These are phyloP conservation scores for Drechslerella coelobrocha DNA, from an alignment of 2,329 filamentous ascomycete genomes.

Conservation along the genomic window DNA sequence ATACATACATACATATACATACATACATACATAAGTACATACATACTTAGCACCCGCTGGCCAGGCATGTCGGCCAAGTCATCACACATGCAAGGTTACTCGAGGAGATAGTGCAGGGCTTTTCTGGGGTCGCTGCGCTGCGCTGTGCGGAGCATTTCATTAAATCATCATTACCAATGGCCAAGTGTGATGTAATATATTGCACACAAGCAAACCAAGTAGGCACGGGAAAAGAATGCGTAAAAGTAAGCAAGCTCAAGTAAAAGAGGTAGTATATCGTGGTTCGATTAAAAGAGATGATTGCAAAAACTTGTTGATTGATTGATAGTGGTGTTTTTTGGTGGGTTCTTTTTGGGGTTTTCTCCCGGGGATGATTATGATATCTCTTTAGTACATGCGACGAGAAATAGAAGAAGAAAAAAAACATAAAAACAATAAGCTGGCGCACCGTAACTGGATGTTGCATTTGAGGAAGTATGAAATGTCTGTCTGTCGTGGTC, in stretches of 20 bases:
- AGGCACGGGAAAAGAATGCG: too few relatives aligned
- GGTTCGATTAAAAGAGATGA: too few relatives aligned
- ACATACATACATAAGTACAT: not conserved
- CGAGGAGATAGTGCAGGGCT: too few relatives aligned
- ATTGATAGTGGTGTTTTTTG: too few relatives aligned
- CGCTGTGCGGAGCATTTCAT: too few relatives aligned
- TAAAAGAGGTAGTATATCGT: too few relatives aligned
- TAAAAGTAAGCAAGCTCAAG: too few relatives aligned
- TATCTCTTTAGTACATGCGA: conserved; percentile 15
- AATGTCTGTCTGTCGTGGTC: conserved; percentile 48
- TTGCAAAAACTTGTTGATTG: too few relatives aligned
- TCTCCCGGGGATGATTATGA: conserved; percentile 4
- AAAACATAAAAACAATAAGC: conserved; percentile 14
- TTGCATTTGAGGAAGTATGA: conserved; percentile 13
- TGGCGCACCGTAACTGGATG: conserved; percentile 51
- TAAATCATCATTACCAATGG: conserved; percentile 1
- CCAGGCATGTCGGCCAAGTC: conserved; percentile 41
- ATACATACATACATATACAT: too few relatives aligned
- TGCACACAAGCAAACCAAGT: too few relatives aligned
- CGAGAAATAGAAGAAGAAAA: conserved; percentile 16
- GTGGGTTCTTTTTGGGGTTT: conserved; percentile 28
- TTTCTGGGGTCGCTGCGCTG: not conserved
- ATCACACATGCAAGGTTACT: conserved; percentile 42
- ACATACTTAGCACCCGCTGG: not conserved
- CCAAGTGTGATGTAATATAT: not conserved